Evolutionary conservation across 2,329 filamentous ascomycete genomes (phyloP).

Genomic region (Leptographium galeiforme): DNA sequence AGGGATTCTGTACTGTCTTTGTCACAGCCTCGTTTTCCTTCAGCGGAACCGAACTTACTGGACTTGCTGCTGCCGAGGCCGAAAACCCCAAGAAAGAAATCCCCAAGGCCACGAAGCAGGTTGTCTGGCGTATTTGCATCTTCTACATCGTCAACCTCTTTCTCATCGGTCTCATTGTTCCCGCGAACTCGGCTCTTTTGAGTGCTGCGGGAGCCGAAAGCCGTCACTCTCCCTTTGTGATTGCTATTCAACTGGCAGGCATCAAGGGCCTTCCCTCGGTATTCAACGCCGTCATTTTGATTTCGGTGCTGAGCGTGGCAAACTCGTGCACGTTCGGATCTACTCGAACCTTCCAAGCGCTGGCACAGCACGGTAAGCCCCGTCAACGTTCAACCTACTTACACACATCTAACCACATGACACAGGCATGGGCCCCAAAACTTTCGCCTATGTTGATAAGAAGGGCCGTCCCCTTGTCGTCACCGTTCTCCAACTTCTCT

Average conservation of each 20-base stretch:
- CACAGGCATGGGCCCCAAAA: slow-evolving; percentile 31
- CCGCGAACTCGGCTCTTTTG: slow-evolving; percentile 27
- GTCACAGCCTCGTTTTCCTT: slow-evolving; percentile 38
- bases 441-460: slow-evolving; percentile 48
- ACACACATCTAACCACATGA: background rate
- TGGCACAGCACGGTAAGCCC: slow-evolving; percentile 26
- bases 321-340: slow-evolving; percentile 38
- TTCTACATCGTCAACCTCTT: slow-evolving; percentile 40
- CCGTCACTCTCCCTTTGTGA: slow-evolving; percentile 34
- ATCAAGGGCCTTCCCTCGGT: slow-evolving; percentile 36
- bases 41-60: slow-evolving; percentile 37
- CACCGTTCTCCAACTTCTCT: slow-evolving; percentile 33
- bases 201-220: slow-evolving; percentile 25
- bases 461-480: slow-evolving; percentile 45
- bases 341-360: slow-evolving; percentile 35
- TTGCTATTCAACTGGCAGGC: slow-evolving; percentile 35
- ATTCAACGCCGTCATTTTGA: slow-evolving; percentile 38
- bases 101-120: slow-evolving; percentile 36
- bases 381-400: background rate
- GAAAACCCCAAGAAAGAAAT: slow-evolving; percentile 32
- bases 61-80: slow-evolving; percentile 37
- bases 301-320: slow-evolving; percentile 37
- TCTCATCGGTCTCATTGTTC: slow-evolving; percentile 36
- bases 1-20: slow-evolving; percentile 36
- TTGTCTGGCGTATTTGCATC: slow-evolving; percentile 39